Evolutionary conservation across 2,329 filamentous ascomycete species (phyloP), one percentile per base, ranked within the genome.

Genomic region (Aspergillus tanneri): DNA sequence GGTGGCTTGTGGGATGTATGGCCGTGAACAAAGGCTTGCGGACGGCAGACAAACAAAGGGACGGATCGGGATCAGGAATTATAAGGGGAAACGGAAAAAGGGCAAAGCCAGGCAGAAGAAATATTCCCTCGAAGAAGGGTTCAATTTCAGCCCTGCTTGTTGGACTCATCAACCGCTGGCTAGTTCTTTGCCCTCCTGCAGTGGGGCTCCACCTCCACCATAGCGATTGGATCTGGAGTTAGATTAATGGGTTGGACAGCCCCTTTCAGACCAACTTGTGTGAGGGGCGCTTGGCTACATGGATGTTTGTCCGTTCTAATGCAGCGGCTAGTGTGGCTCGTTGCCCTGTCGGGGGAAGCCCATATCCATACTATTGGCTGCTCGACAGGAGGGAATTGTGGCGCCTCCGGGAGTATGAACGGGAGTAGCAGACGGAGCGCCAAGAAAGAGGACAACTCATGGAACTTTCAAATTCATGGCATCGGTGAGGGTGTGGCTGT

Each of bases 61-160:
- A n/a, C 37, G 24, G 18, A 42, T 14, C 3, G 22, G 24, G 19
- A 32, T 32, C 25, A 49, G 38, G 22, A 47, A 36, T 43, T 36
- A 23, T 36, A 30, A 23, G 44, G 45, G 38, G 18, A 22, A 46
- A 24, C 23, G 14, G 38, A 22, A 22, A 46, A 24, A 30, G 14
- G 21, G 32, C 28, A 23, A 25, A 35, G 23, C 36, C 47, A 53
- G 47, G 48, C 47, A 51, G 47, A 53, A 53, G 43, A 41, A 50
- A 53, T 53, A 50, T 16, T 39, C 2, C n/a, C 14, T 10, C 21
- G 11, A 18, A 25, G 27, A 25, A 28, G 14, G 14, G 12, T 16
- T 47, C 21, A 43, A 18, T 47, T 32, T 43, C 45, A 44, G 45
- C 45, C 44, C 49, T 47, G 40, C 30, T 25, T 34, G n/a, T 34